phyloP scores from a whole-genome alignment of 1,284 basidiomycete genomes.

The Jaminaea rosea region DNA sequence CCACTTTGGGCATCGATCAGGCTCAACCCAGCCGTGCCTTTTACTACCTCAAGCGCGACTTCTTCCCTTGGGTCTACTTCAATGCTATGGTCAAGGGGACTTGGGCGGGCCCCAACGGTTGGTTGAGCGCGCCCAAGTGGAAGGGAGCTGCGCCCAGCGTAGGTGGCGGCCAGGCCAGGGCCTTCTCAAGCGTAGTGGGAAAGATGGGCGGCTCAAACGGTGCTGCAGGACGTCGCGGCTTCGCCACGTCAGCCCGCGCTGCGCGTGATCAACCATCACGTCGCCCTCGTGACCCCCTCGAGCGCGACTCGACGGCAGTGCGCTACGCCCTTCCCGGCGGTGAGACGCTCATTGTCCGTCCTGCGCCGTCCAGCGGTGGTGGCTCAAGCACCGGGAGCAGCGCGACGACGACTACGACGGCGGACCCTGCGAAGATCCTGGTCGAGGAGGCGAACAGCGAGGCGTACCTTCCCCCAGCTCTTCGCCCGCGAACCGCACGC shows the following conservation, averaged over 20 bases:
- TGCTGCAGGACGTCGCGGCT: conserved; percentile 6
- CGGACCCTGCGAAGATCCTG: background rate
- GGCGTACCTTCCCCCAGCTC: background rate
- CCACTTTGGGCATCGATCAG: conserved; percentile 26
- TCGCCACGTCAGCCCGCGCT: conserved; percentile 17
- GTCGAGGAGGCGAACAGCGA: background rate
- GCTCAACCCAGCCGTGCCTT: conserved; percentile 55
- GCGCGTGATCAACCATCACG: conserved; percentile 35
- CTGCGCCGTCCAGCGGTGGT: conserved; percentile 21
- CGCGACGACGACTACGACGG: background rate
- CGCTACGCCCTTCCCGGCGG: conserved; percentile 29
- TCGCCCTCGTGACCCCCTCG: conserved; percentile 39
- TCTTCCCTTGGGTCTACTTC: conserved; percentile 87
- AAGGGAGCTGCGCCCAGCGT: too few species aligned
- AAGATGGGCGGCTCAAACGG: too few species aligned
- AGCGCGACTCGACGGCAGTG: conserved; percentile 19
- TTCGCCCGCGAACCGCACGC: background rate
- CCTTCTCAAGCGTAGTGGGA: too few species aligned
- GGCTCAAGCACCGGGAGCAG: background rate
- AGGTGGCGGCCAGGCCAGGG: too few species aligned
- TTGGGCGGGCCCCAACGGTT: conserved; percentile 46
- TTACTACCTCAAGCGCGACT: conserved; percentile 84
- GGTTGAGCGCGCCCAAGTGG: too few species aligned
- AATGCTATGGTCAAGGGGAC: conserved; percentile 63
- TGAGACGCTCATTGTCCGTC: conserved; percentile 40